Base-by-base conservation (phyloP, 2,329 filamentous ascomycete genomes). In the Botryosphaeria dothidea region DNA sequence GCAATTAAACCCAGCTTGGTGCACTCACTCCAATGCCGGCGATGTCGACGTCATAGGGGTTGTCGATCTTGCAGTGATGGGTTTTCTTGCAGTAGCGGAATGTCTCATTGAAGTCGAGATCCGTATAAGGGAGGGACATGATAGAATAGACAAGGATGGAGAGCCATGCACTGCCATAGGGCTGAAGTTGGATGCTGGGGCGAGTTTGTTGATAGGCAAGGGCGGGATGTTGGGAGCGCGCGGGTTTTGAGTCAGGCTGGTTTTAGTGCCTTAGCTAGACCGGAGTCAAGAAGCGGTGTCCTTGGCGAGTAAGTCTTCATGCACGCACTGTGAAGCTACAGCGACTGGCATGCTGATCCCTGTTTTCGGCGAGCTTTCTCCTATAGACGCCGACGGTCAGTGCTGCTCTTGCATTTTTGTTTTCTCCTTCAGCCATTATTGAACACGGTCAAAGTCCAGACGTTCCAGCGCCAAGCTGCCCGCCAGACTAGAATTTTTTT, bases 21-120 rank as follows among this genome's bases (percentile, higher is more conserved):
- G 8, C 38, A 60, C 56, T 60, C 19, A 60, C 56, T 17, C 56
- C 56, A 19, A 60, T 60, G 27, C 56, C 56, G 29, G 56, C 56
- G 13, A 60, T 60, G 29, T 60, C 56, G 25, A 60, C 56, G 27
- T 60, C 56, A 34, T 60, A 60, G 6, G 56, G 56, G 13, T 60
- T 60, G 23, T 46, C 27, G 56, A 25, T 60, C 25, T 31, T 21
- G 25, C 56, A 60, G 25, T 19, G 4, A 21, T 25, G 27, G 27
- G 56, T 60, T 17, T 34, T 36, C 17, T 41, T 41, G 56, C 56
- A 60, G 56, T 60, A 60, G 2, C 25, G n/a, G 27, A 46, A 60
- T 17, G 41, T 45, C n/a, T 46, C 38, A 27, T 60, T 45, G 25
- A 46, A 60, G 4, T 45, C 19, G 11, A 17, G 21, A 41, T 46